Evolutionary conservation across 495 filamentous ascomycete genomes (phyloP).

Genomic region (Hypoxylon rickii): DNA sequence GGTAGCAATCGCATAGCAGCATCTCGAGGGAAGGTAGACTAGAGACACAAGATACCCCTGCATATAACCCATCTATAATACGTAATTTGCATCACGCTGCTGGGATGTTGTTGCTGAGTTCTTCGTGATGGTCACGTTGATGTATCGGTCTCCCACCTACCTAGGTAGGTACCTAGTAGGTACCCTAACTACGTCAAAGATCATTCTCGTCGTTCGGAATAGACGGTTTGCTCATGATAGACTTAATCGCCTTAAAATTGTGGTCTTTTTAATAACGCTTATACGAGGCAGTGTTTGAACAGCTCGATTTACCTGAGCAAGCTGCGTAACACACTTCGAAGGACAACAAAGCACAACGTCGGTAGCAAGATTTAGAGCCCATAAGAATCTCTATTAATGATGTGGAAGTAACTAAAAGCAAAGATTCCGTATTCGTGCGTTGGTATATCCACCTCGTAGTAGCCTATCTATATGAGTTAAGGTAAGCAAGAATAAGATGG

Average conservation of each 20-base stretch:
- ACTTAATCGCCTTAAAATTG: too few species aligned
- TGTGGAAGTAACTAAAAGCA: slow-evolving; percentile 1
- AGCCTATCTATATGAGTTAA: slow-evolving; percentile 23
- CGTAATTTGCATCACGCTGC: slow-evolving; percentile 6
- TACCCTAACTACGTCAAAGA: too few species aligned
- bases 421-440: slow-evolving; percentile 5
- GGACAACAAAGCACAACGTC: neutral
- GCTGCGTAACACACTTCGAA: too few species aligned
- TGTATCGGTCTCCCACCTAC: too few species aligned
- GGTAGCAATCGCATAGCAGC: slow-evolving; percentile 1
- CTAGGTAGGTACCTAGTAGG: too few species aligned
- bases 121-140: neutral
- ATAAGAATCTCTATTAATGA: slow-evolving; percentile 14
- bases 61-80: slow-evolving; percentile 16
- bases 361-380: neutral
- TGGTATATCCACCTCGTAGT: slow-evolving; percentile 35
- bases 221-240: too few species aligned
- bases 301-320: too few species aligned
- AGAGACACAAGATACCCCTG: slow-evolving; percentile 23
- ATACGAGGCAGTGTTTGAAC: too few species aligned
- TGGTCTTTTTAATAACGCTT: too few species aligned
- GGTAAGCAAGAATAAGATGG: slow-evolving; percentile 1
- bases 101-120: too few species aligned
- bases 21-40: slow-evolving; percentile 35
- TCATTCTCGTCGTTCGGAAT: too few species aligned